Base-by-base conservation (phyloP, 2,329 filamentous ascomycete genomes). In the Neonectria neomacrospora region DNA sequence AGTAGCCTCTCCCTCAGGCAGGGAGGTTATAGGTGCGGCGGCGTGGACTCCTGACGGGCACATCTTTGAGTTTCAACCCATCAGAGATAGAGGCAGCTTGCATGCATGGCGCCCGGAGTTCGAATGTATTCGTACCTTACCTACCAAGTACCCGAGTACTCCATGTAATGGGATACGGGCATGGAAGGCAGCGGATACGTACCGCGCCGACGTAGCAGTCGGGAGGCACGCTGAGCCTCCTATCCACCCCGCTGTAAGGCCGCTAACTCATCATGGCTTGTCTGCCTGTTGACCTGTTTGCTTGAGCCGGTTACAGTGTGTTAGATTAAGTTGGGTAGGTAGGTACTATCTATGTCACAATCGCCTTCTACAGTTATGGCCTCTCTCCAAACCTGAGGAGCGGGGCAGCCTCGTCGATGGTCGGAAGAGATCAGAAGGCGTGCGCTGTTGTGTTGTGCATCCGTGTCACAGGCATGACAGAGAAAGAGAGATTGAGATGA, bases 361-460 rank as follows among this genome's bases (percentile, higher is more conserved):
- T 37, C 34, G 10, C 28, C 7, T 18, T 30, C 20, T n/a, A 8
- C 34, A 37, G 34, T 16, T 37, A n/a, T 37, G 34, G 34, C 34
- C 34, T 41, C 45, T n/a, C 7, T 28, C 6, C 12, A 14, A 18
- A 26, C n/a, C 23, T 10, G 14, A 12, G n/a, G 8, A 32, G 45
- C 3, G 45, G n/a, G 45, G 28, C 23, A 30, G 67, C 47, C 54
- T 64, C 44, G 47, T 60, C 58, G 70, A 71, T 64, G 69, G 65
- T 51, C 56, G 39, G 58, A 41, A 34, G 58, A 52, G 44, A 51
- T 30, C 55, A 44, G 44, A 30, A 18, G 34, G 50, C 14, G 30
- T 22, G 28, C 34, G 28, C 28, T 39, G 18, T 34, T 55, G 58
- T 50, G 50, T 37, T 42, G 57, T 50, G 57, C 23, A 23, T 28